Percentiles rank a stretch among this genome's conserved stretches.
Evolutionary conservation across 2,329 filamentous ascomycete genomes (phyloP).

Genomic region (Fusarium tjaetaba): DNA sequence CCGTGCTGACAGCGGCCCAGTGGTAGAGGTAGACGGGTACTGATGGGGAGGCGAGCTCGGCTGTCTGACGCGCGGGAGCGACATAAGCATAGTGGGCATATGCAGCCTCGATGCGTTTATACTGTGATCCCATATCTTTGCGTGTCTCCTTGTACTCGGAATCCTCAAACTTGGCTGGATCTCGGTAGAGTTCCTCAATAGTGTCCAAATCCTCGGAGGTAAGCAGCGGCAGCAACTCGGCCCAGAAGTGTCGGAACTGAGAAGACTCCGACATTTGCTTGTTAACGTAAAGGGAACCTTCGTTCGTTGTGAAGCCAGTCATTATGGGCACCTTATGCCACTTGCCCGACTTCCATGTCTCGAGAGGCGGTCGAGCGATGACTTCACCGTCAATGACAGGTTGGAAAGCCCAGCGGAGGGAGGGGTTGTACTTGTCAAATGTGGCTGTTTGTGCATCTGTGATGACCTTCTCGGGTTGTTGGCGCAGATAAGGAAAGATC

Average conservation of each 20-base stretch:
- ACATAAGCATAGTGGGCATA: conserved; percentile 66
- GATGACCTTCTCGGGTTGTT: conserved; percentile 43
- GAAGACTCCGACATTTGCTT: conserved; percentile 55
- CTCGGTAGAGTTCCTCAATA: conserved; percentile 69
- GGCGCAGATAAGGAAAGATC: conserved; percentile 61
- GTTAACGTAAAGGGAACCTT: conserved; percentile 73
- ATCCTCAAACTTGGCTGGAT: conserved; percentile 52
- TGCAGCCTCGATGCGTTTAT: conserved; percentile 63
- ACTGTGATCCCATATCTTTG: conserved; percentile 58
- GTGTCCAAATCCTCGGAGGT: conserved; percentile 60
- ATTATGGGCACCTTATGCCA: conserved; percentile 58
- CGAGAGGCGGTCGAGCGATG: conserved; percentile 67
- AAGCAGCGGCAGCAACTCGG: conserved; percentile 66
- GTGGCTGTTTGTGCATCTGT: conserved; percentile 53
- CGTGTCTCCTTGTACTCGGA: conserved; percentile 52
- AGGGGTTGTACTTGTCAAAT: conserved; percentile 56
- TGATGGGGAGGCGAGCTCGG: conserved; percentile 37
- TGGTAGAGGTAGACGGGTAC: conserved; percentile 41
- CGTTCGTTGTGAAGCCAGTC: conserved; percentile 76
- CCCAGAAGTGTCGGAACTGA: conserved; percentile 70
- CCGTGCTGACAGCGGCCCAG: conserved; percentile 58
- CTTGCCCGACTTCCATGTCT: conserved; percentile 58
- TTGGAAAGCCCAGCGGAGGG: conserved; percentile 71
- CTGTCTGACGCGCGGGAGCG: conserved; percentile 61
- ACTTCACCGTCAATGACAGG: conserved; percentile 70